Percentiles rank a stretch among this genome's conserved stretches.
phyloP scores from a whole-genome alignment of 1,284 basidiomycete species.

The Ceratobasidium sp. region DNA sequence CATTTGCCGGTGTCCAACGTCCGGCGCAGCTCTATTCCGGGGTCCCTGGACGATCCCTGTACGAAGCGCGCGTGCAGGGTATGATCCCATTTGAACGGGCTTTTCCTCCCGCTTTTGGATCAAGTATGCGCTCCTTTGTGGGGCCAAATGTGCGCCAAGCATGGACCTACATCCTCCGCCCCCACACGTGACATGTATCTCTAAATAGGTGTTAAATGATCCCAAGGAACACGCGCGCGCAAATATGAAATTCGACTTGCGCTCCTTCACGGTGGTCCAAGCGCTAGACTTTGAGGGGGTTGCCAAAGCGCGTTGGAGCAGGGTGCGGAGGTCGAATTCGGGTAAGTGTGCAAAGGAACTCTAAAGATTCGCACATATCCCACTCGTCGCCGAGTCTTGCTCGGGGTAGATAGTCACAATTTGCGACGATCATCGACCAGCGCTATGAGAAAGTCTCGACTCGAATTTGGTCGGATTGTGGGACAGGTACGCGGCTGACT shows the following conservation, averaged over 20 bases:
- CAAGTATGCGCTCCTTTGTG: not conserved
- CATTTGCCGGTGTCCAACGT: not conserved
- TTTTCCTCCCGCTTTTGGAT: slow-evolving; percentile 11
- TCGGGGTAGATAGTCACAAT: too few species aligned
- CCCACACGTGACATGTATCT: slow-evolving; percentile 6
- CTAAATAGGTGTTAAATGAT: too few species aligned
- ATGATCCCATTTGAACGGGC: slow-evolving; percentile 2
- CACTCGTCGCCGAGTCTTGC: too few species aligned
- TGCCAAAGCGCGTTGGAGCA: too few species aligned
- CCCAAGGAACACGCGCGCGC: too few species aligned
- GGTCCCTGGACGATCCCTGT: not conserved
- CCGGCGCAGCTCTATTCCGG: not conserved
- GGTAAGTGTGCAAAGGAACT: too few species aligned
- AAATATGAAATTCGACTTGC: too few species aligned
- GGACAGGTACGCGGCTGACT: too few species aligned
- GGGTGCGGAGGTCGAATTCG: not conserved
- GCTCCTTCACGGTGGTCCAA: not conserved
- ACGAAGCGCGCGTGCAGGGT: not conserved
- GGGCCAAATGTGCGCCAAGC: not conserved
- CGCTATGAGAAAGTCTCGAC: too few species aligned
- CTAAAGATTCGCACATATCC: too few species aligned
- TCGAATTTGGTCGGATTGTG: too few species aligned
- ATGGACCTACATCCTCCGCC: slow-evolving; percentile 29
- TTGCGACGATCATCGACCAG: too few species aligned
- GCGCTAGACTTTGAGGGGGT: not conserved